Evolutionary conservation across 75 land plant genomes (phyloP).

Genomic region (Pinus albicaulis): DNA sequence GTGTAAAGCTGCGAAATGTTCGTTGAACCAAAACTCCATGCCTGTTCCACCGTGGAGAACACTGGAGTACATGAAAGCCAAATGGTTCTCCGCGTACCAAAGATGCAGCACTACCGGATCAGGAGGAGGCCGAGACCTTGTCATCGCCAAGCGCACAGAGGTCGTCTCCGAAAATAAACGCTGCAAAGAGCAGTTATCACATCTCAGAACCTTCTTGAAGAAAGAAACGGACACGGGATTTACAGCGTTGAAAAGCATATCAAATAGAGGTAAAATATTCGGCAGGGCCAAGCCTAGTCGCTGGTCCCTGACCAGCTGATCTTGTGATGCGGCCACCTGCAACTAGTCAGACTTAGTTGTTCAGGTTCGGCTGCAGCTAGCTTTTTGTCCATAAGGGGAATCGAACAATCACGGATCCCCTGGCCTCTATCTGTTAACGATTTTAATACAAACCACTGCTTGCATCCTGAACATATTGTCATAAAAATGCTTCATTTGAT

Average conservation of each 20-base stretch:
- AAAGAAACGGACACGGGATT: slow-evolving; percentile 5
- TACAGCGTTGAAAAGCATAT: slow-evolving; percentile 3
- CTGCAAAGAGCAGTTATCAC: slow-evolving; percentile 9
- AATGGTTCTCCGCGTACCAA: slow-evolving; percentile 69
- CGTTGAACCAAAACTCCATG: slow-evolving; percentile 85
- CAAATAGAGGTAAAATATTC: slow-evolving; percentile 11
- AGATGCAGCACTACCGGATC: slow-evolving; percentile 8
- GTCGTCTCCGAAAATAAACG: background rate
- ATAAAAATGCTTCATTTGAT: no score
- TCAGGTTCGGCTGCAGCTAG: no score
- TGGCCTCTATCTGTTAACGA: no score
- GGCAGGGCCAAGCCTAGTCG: slow-evolving; percentile 7
- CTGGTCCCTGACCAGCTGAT: no score
- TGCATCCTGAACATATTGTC: no score
- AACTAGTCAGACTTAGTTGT: no score
- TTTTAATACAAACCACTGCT: no score
- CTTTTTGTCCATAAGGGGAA: no score
- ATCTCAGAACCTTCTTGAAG: slow-evolving; percentile 5
- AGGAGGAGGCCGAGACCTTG: background rate
- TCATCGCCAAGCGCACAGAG: background rate
- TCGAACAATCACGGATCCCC: no score
- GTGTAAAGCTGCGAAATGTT: slow-evolving; percentile 75
- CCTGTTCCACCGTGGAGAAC: slow-evolving; percentile 94
- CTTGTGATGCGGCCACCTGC: no score
- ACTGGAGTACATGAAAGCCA: slow-evolving; percentile 71